phyloP scores from a whole-genome alignment of 2,329 filamentous ascomycete genomes.

The Alternaria alternata region DNA sequence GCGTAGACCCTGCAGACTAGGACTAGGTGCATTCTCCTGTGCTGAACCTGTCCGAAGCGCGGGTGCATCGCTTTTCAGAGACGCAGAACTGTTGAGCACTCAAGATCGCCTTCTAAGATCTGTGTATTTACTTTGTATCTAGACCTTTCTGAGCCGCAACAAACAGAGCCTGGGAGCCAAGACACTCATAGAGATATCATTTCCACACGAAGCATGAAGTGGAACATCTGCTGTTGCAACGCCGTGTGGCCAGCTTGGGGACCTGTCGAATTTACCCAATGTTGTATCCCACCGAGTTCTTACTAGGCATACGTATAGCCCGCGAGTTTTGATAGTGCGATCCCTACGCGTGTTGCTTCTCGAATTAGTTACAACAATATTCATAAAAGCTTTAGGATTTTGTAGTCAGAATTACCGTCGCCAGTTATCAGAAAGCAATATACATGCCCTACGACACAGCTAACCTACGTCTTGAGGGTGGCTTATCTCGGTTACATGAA shows the following conservation, averaged over 20 bases:
- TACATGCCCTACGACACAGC: not conserved
- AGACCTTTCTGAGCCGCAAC: not conserved
- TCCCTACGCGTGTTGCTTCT: not conserved
- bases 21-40: not conserved
- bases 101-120: not conserved
- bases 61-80: not conserved
- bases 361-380: not conserved
- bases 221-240: not conserved
- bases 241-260: not conserved
- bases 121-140: not conserved
- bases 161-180: not conserved
- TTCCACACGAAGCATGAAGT: not conserved
- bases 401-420: not conserved
- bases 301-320: not conserved
- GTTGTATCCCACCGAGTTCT: not conserved
- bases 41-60: not conserved
- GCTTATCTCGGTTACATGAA: not conserved
- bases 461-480: not conserved
- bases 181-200: not conserved
- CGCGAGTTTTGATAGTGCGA: not conserved
- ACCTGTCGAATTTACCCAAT: not conserved
- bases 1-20: not conserved
- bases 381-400: not conserved
- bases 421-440: not conserved
- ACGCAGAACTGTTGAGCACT: not conserved